Evolutionary conservation across 2,329 filamentous ascomycete genomes (phyloP), one percentile per base, ranked within the genome.

Genomic region (Rutstroemia sp.): DNA sequence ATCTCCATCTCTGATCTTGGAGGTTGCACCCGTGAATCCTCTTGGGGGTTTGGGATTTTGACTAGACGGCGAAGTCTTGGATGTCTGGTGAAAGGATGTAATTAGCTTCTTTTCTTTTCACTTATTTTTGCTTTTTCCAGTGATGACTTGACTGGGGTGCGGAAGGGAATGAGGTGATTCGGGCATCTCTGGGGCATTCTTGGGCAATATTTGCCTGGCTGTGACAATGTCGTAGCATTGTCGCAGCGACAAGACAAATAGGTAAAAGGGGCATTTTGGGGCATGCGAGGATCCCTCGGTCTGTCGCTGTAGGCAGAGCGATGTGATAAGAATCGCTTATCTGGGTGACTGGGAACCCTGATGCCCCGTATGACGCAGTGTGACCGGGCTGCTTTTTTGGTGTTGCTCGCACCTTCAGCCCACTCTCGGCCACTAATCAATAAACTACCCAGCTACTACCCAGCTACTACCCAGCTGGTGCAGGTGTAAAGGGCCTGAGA

Each of bases 271-370:
- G 39, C 23, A 17, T 30, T 25, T 34, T 48, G 38, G 47, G 39
- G 37, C 37, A 44, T 51, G 25, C 38, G 37, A 6, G 17, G 38
- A n/a, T 16, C n/a, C 9, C 17, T 3, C 23, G 23, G 23, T 3
- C n/a, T n/a, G 27, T 17, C 10, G 42, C 47, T 10, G 30, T 5
- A 34, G 30, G 41, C 41, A 37, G 42, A 25, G 23, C 30, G 27
- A 25, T 19, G 23, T 37, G 53, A 51, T 51, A 55, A 51, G 47
- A 10, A 10, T 55, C 46, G 53, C 53, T 55, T 55, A 55, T 55
- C 53, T 44, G 38, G 17, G 23, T 23, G 23, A 23, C 25, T 27
- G 25, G 25, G 7, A 21, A 42, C 21, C 7, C 27, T 25, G 17
- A 34, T 48, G 17, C 21, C 25, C 37, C 42, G 41, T 44, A 44